These are phyloP conservation scores for Euphorbia schlechtendalii DNA, from an alignment of 441 rosid genomes.

Conservation along the genomic window DNA sequence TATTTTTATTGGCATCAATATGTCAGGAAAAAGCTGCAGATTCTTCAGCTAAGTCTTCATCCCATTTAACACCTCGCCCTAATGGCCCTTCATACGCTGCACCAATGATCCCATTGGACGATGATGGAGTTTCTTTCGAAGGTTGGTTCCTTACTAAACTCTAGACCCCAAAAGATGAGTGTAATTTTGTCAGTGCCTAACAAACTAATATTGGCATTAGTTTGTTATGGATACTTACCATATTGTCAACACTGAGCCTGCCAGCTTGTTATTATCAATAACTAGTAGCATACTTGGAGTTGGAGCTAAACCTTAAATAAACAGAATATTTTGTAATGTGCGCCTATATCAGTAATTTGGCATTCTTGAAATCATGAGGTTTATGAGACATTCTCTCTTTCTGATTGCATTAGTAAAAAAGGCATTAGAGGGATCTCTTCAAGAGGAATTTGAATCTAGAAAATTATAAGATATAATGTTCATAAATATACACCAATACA, in stretches of 20 bases:
- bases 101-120: constrained; percentile 56
- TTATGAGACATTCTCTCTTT: no score
- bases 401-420: no score
- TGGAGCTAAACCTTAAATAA: not conserved
- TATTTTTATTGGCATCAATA: constrained; percentile 17
- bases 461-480: no score
- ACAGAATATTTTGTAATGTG: not conserved
- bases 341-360: not conserved
- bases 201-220: constrained; percentile 5
- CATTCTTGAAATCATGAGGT: not conserved
- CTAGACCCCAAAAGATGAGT: not conserved
- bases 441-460: no score
- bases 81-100: constrained; percentile 67
- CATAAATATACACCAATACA: no score
- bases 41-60: constrained; percentile 57
- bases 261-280: not conserved
- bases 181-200: not conserved
- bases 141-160: constrained; percentile 36
- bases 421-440: no score
- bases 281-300: not conserved
- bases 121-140: constrained; percentile 63
- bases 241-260: not conserved
- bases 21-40: constrained; percentile 68
- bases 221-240: not conserved
- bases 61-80: constrained; percentile 64